These are phyloP conservation scores for Botryosphaeria dothidea DNA, from an alignment of 2,329 filamentous ascomycete species.

Conservation along the genomic window DNA sequence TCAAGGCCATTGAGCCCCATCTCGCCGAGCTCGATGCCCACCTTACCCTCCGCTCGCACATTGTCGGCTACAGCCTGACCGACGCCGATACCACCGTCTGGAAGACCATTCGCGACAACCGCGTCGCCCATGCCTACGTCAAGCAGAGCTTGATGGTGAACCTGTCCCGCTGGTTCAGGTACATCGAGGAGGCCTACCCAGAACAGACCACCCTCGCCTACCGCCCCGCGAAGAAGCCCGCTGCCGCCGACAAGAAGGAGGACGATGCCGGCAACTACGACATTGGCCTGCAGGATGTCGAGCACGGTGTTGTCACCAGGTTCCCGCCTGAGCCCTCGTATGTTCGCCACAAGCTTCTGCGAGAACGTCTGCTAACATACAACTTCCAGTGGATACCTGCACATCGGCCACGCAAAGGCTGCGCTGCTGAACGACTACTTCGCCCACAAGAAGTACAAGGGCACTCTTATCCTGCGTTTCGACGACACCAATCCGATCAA, in stretches of 20 bases:
- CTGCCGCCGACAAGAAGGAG: slow-evolving; percentile 62
- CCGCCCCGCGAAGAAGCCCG: slow-evolving; percentile 35
- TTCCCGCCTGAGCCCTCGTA: slow-evolving; percentile 93
- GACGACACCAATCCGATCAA: slow-evolving; percentile 98
- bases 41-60: slow-evolving; percentile 81
- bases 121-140: slow-evolving; percentile 77
- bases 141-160: slow-evolving; percentile 77
- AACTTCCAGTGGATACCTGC: slow-evolving; percentile 68
- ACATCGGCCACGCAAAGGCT: slow-evolving; percentile 95
- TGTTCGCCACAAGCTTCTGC: slow-evolving; percentile 32
- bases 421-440: slow-evolving; percentile 96
- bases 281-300: slow-evolving; percentile 79
- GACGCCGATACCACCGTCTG: slow-evolving; percentile 80
- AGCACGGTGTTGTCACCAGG: slow-evolving; percentile 85
- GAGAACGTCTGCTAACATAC: slow-evolving; percentile 22
- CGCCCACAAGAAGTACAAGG: slow-evolving; percentile 88
- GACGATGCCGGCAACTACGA: slow-evolving; percentile 79
- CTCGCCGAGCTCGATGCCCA: slow-evolving; percentile 81
- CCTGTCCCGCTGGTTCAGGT: slow-evolving; percentile 82
- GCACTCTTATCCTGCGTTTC: slow-evolving; percentile 86
- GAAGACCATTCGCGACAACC: slow-evolving; percentile 79
- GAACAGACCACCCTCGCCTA: slow-evolving; percentile 73
- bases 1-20: slow-evolving; percentile 76
- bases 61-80: slow-evolving; percentile 77
- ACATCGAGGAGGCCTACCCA: slow-evolving; percentile 77